Percentiles rank a stretch among this genome's conserved stretches.
phyloP scores from a whole-genome alignment of 73 alveolate species.

The Urostyla sp. region DNA sequence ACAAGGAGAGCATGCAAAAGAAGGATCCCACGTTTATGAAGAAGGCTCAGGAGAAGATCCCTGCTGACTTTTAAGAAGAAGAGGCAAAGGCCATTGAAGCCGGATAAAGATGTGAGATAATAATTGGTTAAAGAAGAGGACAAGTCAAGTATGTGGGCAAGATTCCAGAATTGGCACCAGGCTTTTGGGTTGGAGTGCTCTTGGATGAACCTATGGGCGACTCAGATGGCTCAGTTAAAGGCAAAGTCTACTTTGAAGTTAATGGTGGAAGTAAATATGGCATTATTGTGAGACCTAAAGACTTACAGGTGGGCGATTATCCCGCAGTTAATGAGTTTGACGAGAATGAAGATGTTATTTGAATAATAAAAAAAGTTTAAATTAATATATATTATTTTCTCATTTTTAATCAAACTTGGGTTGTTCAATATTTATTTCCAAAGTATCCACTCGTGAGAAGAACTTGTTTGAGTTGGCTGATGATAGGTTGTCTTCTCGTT shows the following conservation, averaged over 20 bases:
- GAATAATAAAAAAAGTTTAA: too few species aligned
- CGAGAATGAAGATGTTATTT: constrained; percentile 86
- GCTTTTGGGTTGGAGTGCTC: constrained; percentile 95
- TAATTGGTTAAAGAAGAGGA: constrained; percentile 94
- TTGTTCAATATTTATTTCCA: too few species aligned
- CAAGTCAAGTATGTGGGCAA: constrained; percentile 95
- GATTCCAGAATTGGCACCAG: constrained; percentile 89
- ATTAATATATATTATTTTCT: neutral
- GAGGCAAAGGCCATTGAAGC: constrained; percentile 76
- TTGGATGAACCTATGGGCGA: constrained; percentile 97
- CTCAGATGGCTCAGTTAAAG: constrained; percentile 90
- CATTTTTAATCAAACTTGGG: neutral
- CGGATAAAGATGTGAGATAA: constrained; percentile 86
- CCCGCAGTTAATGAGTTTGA: constrained; percentile 87
- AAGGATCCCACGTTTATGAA: constrained; percentile 87
- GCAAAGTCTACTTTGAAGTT: constrained; percentile 77
- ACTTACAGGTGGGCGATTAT: constrained; percentile 84
- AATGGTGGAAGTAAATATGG: constrained; percentile 77
- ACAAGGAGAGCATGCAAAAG: constrained; percentile 78
- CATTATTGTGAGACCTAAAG: constrained; percentile 89
- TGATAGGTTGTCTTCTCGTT: too few species aligned
- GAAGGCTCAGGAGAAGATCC: constrained; percentile 77
- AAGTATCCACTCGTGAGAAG: too few species aligned
- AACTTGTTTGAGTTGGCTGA: too few species aligned
- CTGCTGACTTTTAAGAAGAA: constrained; percentile 82